Evolutionary conservation across 345 rosid species (phyloP), one percentile per base, ranked within the genome.

Genomic region (Cochlearia excelsa): DNA sequence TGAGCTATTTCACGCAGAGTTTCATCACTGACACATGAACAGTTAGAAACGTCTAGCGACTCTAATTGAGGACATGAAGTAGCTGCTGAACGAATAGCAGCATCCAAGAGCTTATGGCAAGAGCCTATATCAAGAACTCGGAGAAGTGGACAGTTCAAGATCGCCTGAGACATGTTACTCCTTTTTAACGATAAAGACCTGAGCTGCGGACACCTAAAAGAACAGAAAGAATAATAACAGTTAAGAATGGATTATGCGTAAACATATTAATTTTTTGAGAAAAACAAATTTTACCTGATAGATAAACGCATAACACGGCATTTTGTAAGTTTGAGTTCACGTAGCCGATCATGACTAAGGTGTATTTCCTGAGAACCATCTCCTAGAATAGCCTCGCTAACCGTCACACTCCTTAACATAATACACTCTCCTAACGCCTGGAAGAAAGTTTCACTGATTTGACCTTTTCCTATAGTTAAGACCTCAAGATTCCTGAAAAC

Each of bases 31-130:
- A 85, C 96, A 63, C 96, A 93, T 26, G 95, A 84, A 74, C 95
- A 93, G 67, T 89, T 89, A 7, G 97, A 85, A 88, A 93, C 85
- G 54, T 93, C 99, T 66, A 93, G 72, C 26, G 83, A 84, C 70
- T 87, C 92, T 72, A 93, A 75, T 9, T 72, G 94, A 52, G 94
- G 87, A 63, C 97, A 93, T 16, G 95, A 85, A 59, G 71, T 80
- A 69, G 89, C 97, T 2, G 90, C 95, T 5, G 93, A 83, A 48
- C 97, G 92, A 53, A 93, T 84, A 45, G 99, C 96, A 60, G 90
- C 97, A 84, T 93, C 99, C 58, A 95, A 74, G 72, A 93, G 92
- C 76, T 87, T 89, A 81, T 89, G 94, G 76, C 99, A 93, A 6
- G 95, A 79, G 52, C 83, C 94, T 70, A 93, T 81, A 64, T 93